Conservation (phyloP, 1,139 yeast species). For the Pichia sp. region DNA sequence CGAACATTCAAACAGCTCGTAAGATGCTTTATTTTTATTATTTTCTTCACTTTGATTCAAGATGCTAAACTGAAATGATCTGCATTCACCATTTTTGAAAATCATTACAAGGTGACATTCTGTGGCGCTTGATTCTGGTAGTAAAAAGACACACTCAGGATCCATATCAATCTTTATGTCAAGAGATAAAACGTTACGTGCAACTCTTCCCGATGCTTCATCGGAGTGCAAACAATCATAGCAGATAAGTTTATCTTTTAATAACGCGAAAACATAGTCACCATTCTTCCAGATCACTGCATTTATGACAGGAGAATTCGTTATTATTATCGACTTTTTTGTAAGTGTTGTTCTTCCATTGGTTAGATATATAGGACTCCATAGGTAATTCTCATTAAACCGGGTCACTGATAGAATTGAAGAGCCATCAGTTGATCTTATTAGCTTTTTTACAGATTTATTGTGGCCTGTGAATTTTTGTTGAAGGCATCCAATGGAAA, state of each 20-base stretch:
- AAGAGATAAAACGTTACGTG: slow-evolving; percentile 18
- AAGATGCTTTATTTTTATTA: slow-evolving; percentile 14
- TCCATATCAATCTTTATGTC: slow-evolving; percentile 20
- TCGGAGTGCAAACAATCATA: slow-evolving; percentile 52
- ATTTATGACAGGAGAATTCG: slow-evolving; percentile 39
- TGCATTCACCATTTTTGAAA: slow-evolving; percentile 28
- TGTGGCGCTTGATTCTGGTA: slow-evolving; percentile 42
- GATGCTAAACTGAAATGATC: slow-evolving; percentile 27
- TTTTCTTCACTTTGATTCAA: slow-evolving; percentile 14
- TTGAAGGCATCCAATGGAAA: slow-evolving; percentile 31
- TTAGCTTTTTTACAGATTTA: slow-evolving; percentile 65
- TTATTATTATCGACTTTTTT: slow-evolving; percentile 27
- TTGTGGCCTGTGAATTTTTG: slow-evolving; percentile 79
- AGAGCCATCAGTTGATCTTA: slow-evolving; percentile 61
- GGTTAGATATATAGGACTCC: slow-evolving; percentile 48
- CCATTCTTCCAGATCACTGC: slow-evolving; percentile 57
- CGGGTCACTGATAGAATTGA: slow-evolving; percentile 50
- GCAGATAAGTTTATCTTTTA: slow-evolving; percentile 43
- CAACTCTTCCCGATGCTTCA: slow-evolving; percentile 17
- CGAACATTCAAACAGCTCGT: slow-evolving; percentile 23
- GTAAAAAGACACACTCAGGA: slow-evolving; percentile 41
- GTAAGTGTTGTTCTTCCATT: slow-evolving; percentile 28
- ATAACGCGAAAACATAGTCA: slow-evolving; percentile 43
- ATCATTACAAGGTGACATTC: slow-evolving; percentile 44
- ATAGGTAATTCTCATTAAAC: slow-evolving; percentile 57